Conservation (phyloP, 805 yeast species). For the Komagataella mondaviorum region DNA sequence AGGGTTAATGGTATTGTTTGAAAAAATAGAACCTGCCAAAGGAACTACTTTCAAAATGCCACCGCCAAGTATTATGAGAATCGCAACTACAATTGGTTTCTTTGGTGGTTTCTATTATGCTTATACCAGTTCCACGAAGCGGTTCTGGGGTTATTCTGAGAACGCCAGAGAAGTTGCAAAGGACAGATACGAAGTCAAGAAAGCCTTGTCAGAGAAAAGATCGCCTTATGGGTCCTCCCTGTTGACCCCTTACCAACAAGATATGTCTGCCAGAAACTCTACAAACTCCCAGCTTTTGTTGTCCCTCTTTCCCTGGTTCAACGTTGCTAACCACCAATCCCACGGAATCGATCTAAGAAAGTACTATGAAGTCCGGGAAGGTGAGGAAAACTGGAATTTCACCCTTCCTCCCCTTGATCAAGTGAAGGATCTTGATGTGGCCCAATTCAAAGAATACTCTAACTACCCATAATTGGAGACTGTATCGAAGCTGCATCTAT, state of each 20-base stretch:
- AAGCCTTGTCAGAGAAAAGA: conserved; percentile 46
- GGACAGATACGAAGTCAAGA: conserved; percentile 66
- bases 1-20: conserved; percentile 25
- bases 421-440: conserved; percentile 19
- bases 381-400: conserved; percentile 46
- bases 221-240: conserved; percentile 57
- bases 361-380: conserved; percentile 42
- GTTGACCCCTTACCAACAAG: conserved; percentile 58
- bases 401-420: conserved; percentile 35
- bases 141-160: conserved; percentile 73
- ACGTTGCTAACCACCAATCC: conserved; percentile 66
- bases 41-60: conserved; percentile 35
- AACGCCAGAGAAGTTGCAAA: conserved; percentile 54
- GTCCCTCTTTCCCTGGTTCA: conserved; percentile 70
- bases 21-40: conserved; percentile 30
- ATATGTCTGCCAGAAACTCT: conserved; percentile 65
- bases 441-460: conserved; percentile 6
- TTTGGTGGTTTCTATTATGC: conserved; percentile 66
- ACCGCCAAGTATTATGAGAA: conserved; percentile 42
- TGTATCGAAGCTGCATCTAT: not conserved
- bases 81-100: conserved; percentile 47
- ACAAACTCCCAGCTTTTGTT: conserved; percentile 50
- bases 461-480: conserved; percentile 4
- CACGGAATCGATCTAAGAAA: conserved; percentile 64
- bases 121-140: conserved; percentile 49